Percentiles rank a stretch among this genome's conserved stretches.
phyloP scores from a whole-genome alignment of 345 rosid species.

The Acer saccharum region DNA sequence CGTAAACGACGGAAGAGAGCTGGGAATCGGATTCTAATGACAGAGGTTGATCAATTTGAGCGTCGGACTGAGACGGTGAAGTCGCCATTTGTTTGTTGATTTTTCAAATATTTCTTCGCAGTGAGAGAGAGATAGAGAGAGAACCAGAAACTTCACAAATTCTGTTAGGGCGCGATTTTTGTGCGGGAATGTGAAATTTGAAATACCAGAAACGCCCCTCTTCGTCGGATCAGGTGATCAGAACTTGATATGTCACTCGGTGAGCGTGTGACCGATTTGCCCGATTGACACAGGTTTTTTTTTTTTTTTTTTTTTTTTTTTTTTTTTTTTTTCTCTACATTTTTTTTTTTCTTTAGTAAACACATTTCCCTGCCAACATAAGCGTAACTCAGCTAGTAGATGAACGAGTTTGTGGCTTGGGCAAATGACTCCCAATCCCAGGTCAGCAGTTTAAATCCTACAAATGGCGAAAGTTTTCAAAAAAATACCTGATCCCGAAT shows the following conservation, averaged over 20 bases:
- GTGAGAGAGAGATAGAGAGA: neutral
- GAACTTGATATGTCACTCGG: neutral
- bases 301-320: too few relatives aligned
- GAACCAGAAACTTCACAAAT: neutral
- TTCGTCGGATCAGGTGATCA: neutral
- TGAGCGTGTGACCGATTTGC: neutral
- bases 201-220: slow-evolving; percentile 6
- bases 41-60: slow-evolving; percentile 32
- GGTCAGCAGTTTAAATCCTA: too few relatives aligned
- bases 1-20: slow-evolving; percentile 66
- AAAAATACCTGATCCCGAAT: too few relatives aligned
- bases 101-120: neutral
- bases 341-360: too few relatives aligned
- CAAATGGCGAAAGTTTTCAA: too few relatives aligned
- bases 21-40: slow-evolving; percentile 57
- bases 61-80: slow-evolving; percentile 40
- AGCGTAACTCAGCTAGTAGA: too few relatives aligned
- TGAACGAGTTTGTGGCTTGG: too few relatives aligned
- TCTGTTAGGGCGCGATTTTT: slow-evolving; percentile 2
- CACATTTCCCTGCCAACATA: too few relatives aligned
- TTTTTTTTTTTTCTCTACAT: too few relatives aligned
- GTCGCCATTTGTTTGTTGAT: slow-evolving; percentile 48
- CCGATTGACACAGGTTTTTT: neutral
- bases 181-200: neutral
- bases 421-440: too few relatives aligned